Percentiles rank a stretch among this genome's conserved stretches.
phyloP scores from a whole-genome alignment of 2,329 filamentous ascomycete species.

The Botryotinia narcissicola region DNA sequence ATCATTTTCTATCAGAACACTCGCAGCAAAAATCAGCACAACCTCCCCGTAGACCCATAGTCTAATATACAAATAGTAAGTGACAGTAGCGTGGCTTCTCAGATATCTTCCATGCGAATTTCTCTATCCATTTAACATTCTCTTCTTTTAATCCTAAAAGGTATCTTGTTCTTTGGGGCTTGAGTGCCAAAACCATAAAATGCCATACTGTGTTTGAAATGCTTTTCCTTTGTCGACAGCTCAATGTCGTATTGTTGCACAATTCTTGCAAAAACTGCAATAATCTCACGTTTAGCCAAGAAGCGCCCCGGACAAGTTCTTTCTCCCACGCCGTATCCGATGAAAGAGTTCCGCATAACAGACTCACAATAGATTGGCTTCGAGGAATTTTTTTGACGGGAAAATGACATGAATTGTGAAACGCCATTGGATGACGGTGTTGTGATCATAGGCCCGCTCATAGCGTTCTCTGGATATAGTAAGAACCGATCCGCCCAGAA shows the following conservation, averaged over 20 bases:
- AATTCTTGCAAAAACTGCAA: neutral
- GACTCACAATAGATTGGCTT: neutral
- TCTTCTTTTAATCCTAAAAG: neutral
- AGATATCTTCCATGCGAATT: neutral
- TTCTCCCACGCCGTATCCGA: neutral
- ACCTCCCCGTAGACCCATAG: neutral
- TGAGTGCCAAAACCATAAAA: neutral
- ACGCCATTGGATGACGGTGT: neutral
- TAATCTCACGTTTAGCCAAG: neutral
- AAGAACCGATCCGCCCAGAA: slow-evolving; percentile 42
- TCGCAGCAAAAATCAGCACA: neutral
- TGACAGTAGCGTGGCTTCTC: neutral
- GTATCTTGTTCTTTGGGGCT: neutral
- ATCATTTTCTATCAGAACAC: neutral
- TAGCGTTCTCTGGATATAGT: slow-evolving; percentile 34
- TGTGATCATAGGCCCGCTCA: slow-evolving; percentile 31
- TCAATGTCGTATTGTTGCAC: neutral
- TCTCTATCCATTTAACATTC: neutral
- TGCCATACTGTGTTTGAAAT: neutral
- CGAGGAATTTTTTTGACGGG: no score
- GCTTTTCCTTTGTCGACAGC: neutral
- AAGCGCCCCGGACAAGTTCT: neutral
- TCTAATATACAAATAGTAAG: neutral
- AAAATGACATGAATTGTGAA: neutral
- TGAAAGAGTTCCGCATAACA: neutral